Evolutionary conservation across 2,329 filamentous ascomycete genomes (phyloP).

Genomic region (Teratosphaeria nubilosa): DNA sequence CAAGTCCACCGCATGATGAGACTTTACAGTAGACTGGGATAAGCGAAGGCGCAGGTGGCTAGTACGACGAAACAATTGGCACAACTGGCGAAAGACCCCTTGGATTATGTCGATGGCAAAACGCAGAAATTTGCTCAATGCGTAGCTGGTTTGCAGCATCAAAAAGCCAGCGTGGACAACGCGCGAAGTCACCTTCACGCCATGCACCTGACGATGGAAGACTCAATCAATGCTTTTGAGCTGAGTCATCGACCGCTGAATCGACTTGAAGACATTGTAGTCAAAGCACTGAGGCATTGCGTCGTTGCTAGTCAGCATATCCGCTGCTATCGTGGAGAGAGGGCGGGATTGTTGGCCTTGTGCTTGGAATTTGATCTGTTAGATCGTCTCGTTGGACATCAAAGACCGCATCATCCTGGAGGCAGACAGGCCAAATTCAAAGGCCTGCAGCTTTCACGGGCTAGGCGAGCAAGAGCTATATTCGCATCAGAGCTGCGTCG

Average conservation of each 20-base stretch:
- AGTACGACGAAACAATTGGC: neutral
- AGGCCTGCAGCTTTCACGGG: neutral
- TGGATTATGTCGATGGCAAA: neutral
- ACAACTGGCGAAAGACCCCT: neutral
- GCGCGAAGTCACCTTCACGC: neutral
- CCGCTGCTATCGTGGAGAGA: neutral
- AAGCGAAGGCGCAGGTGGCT: neutral
- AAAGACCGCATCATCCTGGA: neutral
- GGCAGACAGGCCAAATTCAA: neutral
- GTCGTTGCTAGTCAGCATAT: neutral
- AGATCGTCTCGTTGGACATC: neutral
- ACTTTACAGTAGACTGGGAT: neutral
- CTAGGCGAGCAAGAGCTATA: neutral
- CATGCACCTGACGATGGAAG: neutral
- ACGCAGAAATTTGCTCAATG: neutral
- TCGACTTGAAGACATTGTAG: neutral
- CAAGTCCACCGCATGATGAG: neutral
- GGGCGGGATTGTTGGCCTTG: neutral
- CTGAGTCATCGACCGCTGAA: neutral
- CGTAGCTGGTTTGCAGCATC: neutral
- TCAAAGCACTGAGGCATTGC: neutral
- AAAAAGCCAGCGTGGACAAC: neutral
- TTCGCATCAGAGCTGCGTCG: neutral
- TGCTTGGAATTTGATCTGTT: too few species aligned
- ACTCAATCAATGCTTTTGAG: neutral